Conservation (phyloP, 2,329 filamentous ascomycete species). For the Ceratocystis ficicola region DNA sequence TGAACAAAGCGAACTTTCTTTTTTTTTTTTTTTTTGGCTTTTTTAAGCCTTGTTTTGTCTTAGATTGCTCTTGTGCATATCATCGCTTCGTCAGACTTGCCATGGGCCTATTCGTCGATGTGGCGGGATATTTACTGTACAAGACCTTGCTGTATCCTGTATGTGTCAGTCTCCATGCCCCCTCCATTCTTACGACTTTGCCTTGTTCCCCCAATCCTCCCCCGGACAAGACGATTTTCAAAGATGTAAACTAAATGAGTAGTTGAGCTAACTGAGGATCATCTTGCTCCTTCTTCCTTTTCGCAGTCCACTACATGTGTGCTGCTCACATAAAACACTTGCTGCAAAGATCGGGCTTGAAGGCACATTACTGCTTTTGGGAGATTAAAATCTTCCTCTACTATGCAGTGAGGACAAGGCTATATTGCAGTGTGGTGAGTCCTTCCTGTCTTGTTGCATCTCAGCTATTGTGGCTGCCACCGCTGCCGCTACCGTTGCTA, state of each 20-base stretch:
- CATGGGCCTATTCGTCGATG: neutral
- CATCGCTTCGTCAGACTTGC: neutral
- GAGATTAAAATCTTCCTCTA: neutral
- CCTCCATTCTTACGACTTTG: too few species aligned
- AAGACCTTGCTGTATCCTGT: neutral
- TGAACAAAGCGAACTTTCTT: neutral
- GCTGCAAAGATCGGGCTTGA: neutral
- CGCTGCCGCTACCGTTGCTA: neutral
- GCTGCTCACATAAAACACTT: neutral
- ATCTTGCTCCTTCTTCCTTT: neutral
- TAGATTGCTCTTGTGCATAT: too few species aligned
- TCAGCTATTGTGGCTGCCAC: neutral
- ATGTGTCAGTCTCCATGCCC: too few species aligned
- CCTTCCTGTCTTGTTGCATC: neutral
- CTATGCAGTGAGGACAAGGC: neutral
- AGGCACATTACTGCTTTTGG: neutral
- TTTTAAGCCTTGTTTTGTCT: neutral
- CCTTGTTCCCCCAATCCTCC: too few species aligned
- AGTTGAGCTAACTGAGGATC: neutral
- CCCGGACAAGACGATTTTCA: too few species aligned
- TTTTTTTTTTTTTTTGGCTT: neutral
- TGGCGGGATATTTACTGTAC: neutral
- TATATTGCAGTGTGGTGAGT: neutral
- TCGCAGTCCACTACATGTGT: neutral
- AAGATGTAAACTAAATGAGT: too few species aligned